Percentiles rank a stretch among this genome's conserved stretches.
Conservation (phyloP, 495 filamentous ascomycete genomes). For the Lindgomyces ingoldianus region DNA sequence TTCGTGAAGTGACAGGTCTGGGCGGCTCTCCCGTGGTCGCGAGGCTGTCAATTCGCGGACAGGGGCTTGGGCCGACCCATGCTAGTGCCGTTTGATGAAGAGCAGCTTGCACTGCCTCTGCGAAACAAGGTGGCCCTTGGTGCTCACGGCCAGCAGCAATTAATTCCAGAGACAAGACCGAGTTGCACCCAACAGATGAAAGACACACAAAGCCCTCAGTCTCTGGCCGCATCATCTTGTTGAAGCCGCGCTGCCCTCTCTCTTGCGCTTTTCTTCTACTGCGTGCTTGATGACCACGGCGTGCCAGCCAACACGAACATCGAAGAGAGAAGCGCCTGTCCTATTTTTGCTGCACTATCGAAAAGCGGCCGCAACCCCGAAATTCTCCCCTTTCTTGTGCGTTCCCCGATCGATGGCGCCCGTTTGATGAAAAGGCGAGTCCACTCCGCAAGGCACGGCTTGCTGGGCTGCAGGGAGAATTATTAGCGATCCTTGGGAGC, state of each 20-base stretch:
- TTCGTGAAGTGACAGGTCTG: neutral
- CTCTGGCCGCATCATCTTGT: neutral
- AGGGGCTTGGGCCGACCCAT: constrained; percentile 5
- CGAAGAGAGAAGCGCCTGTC: neutral
- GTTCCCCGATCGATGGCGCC: constrained; percentile 6
- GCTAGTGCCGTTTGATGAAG: constrained; percentile 4
- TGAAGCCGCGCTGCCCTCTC: neutral
- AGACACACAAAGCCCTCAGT: neutral
- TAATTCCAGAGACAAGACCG: neutral
- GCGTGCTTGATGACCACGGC: constrained; percentile 5
- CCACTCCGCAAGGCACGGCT: constrained; percentile 1
- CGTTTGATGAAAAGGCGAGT: constrained; percentile 16
- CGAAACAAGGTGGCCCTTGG: constrained; percentile 2
- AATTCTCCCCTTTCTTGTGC: constrained; percentile 12
- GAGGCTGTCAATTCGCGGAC: neutral
- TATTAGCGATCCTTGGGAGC: neutral
- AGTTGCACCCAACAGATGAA: neutral
- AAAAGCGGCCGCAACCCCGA: neutral
- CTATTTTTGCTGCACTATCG: constrained; percentile 19
- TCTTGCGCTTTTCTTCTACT: neutral
- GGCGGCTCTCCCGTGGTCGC: neutral
- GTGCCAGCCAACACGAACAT: neutral
- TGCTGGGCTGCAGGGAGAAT: constrained; percentile 14
- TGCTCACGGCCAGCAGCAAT: neutral
- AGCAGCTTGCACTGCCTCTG: constrained; percentile 10